Conservation (phyloP, 23 red algal species). For the Cyanidioschyzon merolae region DNA sequence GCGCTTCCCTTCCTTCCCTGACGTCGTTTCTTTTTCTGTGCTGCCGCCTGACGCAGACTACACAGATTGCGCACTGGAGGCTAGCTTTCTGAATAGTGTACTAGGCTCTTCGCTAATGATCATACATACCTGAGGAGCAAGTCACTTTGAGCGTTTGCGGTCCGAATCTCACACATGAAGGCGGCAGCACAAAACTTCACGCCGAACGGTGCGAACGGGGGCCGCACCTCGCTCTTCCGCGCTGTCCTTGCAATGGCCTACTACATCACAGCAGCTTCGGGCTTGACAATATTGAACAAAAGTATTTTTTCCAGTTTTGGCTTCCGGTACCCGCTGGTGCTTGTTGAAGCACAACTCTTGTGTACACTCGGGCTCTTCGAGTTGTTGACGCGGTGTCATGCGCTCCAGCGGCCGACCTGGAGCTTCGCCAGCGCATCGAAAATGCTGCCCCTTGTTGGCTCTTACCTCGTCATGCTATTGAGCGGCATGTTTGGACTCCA, state of each 20-base stretch:
- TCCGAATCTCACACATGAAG: too few relatives aligned
- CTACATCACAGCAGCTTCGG: conserved; percentile 49
- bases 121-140: too few relatives aligned
- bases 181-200: not conserved
- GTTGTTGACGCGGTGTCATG: not conserved
- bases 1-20: too few relatives aligned
- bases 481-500: conserved; percentile 47
- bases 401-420: not conserved
- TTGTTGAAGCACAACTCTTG: conserved; percentile 40
- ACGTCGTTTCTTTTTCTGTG: too few relatives aligned
- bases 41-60: too few relatives aligned
- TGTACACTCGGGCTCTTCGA: not conserved
- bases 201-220: not conserved
- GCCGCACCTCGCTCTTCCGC: not conserved
- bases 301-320: conserved; percentile 37
- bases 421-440: not conserved
- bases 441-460: conserved; percentile 25
- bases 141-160: too few relatives aligned
- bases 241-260: conserved; percentile 33
- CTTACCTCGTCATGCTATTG: conserved; percentile 52
- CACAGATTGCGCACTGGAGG: too few relatives aligned
- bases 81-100: too few relatives aligned
- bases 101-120: too few relatives aligned
- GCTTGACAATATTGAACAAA: conserved; percentile 74
- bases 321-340: conserved; percentile 33